phyloP scores from a whole-genome alignment of 495 filamentous ascomycete genomes.

The Aspergillus asperescens region DNA sequence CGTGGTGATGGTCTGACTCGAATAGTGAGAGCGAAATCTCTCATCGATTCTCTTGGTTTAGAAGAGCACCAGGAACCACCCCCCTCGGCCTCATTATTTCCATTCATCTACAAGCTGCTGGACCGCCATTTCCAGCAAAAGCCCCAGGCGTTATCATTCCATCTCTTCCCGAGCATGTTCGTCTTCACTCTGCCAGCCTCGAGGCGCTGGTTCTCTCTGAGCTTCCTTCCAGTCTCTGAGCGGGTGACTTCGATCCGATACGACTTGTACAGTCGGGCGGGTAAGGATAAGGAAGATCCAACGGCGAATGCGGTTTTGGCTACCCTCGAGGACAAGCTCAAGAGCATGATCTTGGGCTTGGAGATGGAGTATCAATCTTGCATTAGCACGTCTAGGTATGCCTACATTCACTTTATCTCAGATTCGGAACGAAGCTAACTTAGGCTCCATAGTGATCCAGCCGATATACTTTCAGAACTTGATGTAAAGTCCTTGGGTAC shows the following conservation, averaged over 20 bases:
- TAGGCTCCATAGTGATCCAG: not conserved
- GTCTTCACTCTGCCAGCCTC: conserved; percentile 14
- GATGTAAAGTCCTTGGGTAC: not conserved
- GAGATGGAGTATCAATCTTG: conserved; percentile 12
- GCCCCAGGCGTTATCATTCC: not conserved
- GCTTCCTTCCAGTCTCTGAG: conserved; percentile 17
- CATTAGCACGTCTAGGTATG: not conserved
- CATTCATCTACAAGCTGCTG: not conserved
- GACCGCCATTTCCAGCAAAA: not conserved
- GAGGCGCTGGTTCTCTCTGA: conserved; percentile 16
- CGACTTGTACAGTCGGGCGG: conserved; percentile 16
- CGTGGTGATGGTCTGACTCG: not conserved
- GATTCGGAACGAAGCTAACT: not conserved
- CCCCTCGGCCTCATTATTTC: not conserved
- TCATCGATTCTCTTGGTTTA: not conserved
- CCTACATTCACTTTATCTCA: not conserved
- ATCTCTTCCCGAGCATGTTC: conserved; percentile 18
- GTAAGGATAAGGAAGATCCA: not conserved
- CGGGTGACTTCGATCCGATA: conserved; percentile 19
- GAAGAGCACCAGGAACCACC: not conserved
- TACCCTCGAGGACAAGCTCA: not conserved
- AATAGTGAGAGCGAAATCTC: not conserved
- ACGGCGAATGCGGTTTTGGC: not conserved
- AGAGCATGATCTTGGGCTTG: not conserved
- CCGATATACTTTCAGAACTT: not conserved